Base-by-base conservation (phyloP, 2,329 filamentous ascomycete genomes). In the Fusarium coffeatum region DNA sequence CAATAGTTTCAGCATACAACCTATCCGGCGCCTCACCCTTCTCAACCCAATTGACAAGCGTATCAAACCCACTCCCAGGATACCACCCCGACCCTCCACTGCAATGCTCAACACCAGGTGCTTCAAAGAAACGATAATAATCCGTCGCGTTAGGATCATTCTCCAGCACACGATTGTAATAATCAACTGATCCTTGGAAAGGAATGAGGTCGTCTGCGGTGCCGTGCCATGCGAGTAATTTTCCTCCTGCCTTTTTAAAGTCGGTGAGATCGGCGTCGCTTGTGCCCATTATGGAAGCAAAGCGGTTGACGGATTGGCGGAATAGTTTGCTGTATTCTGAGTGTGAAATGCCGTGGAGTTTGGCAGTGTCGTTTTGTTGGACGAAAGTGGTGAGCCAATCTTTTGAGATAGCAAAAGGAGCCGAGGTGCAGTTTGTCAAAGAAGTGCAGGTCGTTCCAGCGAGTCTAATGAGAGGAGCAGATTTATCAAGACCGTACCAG, bases 221-320 rank as follows among this genome's bases (percentile, higher is more conserved):
- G 2, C 71, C 71, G n/a, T 73, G 71, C 64, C 70, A 73, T 0
- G 60, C 25, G 4, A 72, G 48, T 15, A 73, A 22, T 9, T 73
- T 73, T 10, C 71, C 71, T 6, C 69, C 64, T 2, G 56, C 50
- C 0, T 48, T 48, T 11, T 66, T 71, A 8, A 72, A 73, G 40
- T 59, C 49, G 2, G 53, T 62, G 1, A 73, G 58, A 15, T 73
- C 71, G 0, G 61, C 25, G 25, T 72, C 60, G n/a, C 48, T 42
- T 6, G 71, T 57, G 6, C 69, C 69, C 7, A 69, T 66, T 2
- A 69, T 54, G 1, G 69, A 71, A 9, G 47, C 53, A 27, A 71
- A 73, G 3, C 71, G 42, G 25, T 66, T 54, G 4, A 72, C 37
- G 0, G 67, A 69, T 8, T 64, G 55, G 5, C 64, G 48, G 32